Conservation (phyloP, 164 flowering plant genomes). For the Santalum album region DNA sequence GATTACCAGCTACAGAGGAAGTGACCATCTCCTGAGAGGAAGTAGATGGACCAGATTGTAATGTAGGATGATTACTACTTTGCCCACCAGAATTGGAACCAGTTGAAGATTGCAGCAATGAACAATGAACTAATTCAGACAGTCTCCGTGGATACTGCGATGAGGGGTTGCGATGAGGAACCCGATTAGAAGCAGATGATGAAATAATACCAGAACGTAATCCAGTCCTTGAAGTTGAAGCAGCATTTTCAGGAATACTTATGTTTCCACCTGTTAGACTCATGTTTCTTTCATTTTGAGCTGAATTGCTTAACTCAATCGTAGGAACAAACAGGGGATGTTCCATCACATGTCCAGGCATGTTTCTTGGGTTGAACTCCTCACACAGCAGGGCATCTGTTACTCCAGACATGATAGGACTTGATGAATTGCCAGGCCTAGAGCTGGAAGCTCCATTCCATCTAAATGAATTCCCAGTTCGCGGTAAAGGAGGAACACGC, state of each 20-base stretch:
- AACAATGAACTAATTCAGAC: conserved; percentile 52
- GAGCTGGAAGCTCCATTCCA: conserved; percentile 29
- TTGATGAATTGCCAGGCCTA: conserved; percentile 20
- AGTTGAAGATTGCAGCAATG: conserved; percentile 30
- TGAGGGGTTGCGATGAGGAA: conserved; percentile 29
- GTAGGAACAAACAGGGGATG: conserved; percentile 43
- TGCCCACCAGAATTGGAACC: conserved; percentile 43
- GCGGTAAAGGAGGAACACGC: conserved; percentile 24
- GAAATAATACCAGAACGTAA: conserved; percentile 32
- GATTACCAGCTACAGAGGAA: conserved; percentile 39
- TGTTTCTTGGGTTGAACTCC: conserved; percentile 30
- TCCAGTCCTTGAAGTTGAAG: conserved; percentile 41
- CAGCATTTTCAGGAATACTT: conserved; percentile 31
- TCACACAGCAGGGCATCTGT: conserved; percentile 13
- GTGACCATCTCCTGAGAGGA: conserved; percentile 31
- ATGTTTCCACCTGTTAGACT: conserved; percentile 21
- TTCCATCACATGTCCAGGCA: conserved; percentile 39
- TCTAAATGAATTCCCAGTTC: conserved; percentile 23
- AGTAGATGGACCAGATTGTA: conserved; percentile 24
- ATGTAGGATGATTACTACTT: conserved; percentile 21
- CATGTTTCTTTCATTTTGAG: conserved; percentile 30
- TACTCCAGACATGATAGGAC: background rate
- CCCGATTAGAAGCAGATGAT: conserved; percentile 31
- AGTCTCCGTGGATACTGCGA: conserved; percentile 40
- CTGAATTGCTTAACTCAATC: conserved; percentile 30